phyloP scores from a whole-genome alignment of 257 asterid genomes.

The Solanum sitiens region DNA sequence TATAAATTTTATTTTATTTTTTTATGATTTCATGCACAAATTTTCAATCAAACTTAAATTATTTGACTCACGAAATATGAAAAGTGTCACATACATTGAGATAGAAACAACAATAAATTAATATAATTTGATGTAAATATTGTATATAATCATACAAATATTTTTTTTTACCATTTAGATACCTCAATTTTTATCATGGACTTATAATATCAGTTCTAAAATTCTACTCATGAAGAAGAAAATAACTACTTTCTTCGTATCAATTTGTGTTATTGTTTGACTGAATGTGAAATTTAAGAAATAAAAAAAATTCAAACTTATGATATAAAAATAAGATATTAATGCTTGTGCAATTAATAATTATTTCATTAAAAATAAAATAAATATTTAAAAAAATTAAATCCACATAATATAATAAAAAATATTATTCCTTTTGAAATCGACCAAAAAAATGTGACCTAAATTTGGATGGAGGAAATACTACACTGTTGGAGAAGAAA shows the following conservation, averaged over 20 bases:
- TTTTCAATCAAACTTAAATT: no score
- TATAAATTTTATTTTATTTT: no score
- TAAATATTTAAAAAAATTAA: no score
- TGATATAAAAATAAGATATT: background rate
- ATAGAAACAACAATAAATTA: background rate
- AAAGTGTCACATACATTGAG: no score
- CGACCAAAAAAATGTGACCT: background rate
- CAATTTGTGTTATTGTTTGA: background rate
- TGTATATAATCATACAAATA: background rate
- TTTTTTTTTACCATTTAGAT: background rate
- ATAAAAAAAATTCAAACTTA: rapidly evolving
- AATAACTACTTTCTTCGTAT: no score
- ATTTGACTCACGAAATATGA: rapidly evolving
- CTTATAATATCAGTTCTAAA: background rate
- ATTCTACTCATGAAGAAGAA: background rate
- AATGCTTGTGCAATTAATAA: no score
- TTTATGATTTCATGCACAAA: no score
- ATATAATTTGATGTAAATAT: background rate
- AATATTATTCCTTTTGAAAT: no score
- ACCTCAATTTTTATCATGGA: background rate
- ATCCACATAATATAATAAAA: no score
- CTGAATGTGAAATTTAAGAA: background rate
- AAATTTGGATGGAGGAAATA: background rate
- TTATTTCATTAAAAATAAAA: no score
- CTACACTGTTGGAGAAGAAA: background rate